Percentiles rank a stretch among this genome's conserved stretches.
These are phyloP conservation scores for Trametes punicea DNA, from an alignment of 768 basidiomycete species.

Conservation along the genomic window DNA sequence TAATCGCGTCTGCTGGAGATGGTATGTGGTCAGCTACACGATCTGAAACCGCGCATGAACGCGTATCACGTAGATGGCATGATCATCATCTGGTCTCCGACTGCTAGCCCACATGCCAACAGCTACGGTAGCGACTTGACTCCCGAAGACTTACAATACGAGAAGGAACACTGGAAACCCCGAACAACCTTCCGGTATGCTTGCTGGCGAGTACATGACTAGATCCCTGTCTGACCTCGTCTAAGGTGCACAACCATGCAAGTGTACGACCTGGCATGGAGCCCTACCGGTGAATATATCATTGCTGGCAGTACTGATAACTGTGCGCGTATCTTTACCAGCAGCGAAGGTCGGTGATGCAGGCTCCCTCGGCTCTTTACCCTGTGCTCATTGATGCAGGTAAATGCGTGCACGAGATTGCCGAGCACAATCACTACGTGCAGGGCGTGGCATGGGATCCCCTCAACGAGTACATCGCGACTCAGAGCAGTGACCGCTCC, in stretches of 20 bases:
- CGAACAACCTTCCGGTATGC: conserved; percentile 76
- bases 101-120: conserved; percentile 62
- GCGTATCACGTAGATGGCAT: conserved; percentile 70
- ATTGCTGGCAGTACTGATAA: conserved; percentile 98
- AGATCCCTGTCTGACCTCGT: not conserved
- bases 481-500: conserved; percentile 92
- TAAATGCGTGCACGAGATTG: conserved; percentile 83
- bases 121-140: conserved; percentile 82
- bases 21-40: conserved; percentile 48
- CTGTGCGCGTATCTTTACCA: conserved; percentile 78
- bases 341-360: conserved; percentile 57
- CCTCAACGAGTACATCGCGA: conserved; percentile 93
- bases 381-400: conserved; percentile 44
- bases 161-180: conserved; percentile 95
- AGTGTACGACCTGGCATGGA: conserved; percentile 98
- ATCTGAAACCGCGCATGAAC: not conserved
- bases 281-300: conserved; percentile 90
- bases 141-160: conserved; percentile 77
- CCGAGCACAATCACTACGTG: conserved; percentile 94
- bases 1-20: conserved; percentile 95
- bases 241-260: conserved; percentile 90
- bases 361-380: not conserved
- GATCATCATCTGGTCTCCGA: conserved; percentile 93
- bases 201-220: not conserved
- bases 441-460: conserved; percentile 99